Evolutionary conservation across 345 rosid genomes (phyloP).

Genomic region (Populus deltoides): DNA sequence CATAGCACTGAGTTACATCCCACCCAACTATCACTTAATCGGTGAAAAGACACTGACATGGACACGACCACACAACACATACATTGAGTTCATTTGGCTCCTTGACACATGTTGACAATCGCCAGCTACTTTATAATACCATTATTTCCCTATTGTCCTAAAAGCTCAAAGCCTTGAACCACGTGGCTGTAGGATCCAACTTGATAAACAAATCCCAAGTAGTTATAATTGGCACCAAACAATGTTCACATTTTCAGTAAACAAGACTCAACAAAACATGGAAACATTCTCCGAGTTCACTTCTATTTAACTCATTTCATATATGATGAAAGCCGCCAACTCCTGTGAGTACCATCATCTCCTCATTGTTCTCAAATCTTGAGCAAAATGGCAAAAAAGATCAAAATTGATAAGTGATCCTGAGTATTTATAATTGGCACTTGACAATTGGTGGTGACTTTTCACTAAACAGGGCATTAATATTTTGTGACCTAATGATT

Average conservation of each 20-base stretch:
- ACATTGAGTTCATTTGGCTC: not conserved
- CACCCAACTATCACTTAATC: not conserved
- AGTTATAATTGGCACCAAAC: not conserved
- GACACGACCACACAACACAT: not conserved
- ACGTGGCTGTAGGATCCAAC: not conserved
- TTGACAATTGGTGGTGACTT: not conserved
- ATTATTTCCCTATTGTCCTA: not conserved
- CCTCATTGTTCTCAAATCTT: not conserved
- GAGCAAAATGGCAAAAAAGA: not conserved
- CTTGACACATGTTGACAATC: not conserved
- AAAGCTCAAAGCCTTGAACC: not conserved
- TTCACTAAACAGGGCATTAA: not conserved
- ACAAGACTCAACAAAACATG: not conserved
- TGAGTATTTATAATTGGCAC: not conserved
- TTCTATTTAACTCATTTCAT: not conserved
- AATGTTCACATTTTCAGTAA: not conserved
- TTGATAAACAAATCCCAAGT: not conserved
- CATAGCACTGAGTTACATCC: not conserved
- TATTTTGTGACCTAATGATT: no score
- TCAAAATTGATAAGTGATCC: not conserved
- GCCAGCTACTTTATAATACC: not conserved
- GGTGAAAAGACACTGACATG: not conserved
- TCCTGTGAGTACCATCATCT: not conserved
- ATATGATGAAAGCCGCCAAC: not conserved
- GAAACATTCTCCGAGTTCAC: not conserved